Evolutionary conservation across 805 yeast species (phyloP).

Genomic region (Scheffersomyces stipitis): DNA sequence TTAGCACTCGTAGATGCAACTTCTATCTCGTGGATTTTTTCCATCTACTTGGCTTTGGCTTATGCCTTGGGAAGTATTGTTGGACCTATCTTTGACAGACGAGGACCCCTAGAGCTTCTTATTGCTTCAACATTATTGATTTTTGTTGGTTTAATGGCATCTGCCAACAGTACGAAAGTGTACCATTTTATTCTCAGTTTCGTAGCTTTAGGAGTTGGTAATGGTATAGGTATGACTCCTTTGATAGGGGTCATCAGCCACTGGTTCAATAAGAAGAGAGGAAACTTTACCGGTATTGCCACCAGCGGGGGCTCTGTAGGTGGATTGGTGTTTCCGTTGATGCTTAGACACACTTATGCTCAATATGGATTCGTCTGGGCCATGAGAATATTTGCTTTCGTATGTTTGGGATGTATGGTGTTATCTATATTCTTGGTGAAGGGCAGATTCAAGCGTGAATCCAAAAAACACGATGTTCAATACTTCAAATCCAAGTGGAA

Average conservation of each 20-base stretch:
- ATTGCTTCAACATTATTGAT: slow-evolving; percentile 41
- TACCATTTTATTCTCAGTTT: slow-evolving; percentile 65
- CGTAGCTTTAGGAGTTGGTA: slow-evolving; percentile 56
- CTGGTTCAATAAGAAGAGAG: slow-evolving; percentile 63
- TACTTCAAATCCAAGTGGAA: neutral
- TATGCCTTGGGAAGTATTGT: slow-evolving; percentile 50
- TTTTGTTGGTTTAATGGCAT: slow-evolving; percentile 52
- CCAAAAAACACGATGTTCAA: neutral
- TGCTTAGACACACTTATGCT: slow-evolving; percentile 14
- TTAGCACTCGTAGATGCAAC: slow-evolving; percentile 45
- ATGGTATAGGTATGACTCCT: slow-evolving; percentile 62
- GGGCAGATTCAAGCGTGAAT: slow-evolving; percentile 19
- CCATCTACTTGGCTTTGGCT: slow-evolving; percentile 51
- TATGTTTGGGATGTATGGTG: slow-evolving; percentile 26
- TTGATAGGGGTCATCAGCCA: slow-evolving; percentile 62
- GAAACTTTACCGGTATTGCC: slow-evolving; percentile 60
- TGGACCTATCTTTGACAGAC: slow-evolving; percentile 64
- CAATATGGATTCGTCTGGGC: slow-evolving; percentile 21
- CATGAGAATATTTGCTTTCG: slow-evolving; percentile 41
- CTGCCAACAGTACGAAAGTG: slow-evolving; percentile 52
- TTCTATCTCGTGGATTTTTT: slow-evolving; percentile 63
- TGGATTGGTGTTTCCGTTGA: slow-evolving; percentile 18
- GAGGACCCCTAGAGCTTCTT: slow-evolving; percentile 51
- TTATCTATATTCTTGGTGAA: slow-evolving; percentile 25
- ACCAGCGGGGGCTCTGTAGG: slow-evolving; percentile 41